A percentile compares a stretch with the other conserved stretches of the same genome.
These are phyloP conservation scores for Daedalea quercina DNA, from an alignment of 768 basidiomycete genomes.

Conservation along the genomic window DNA sequence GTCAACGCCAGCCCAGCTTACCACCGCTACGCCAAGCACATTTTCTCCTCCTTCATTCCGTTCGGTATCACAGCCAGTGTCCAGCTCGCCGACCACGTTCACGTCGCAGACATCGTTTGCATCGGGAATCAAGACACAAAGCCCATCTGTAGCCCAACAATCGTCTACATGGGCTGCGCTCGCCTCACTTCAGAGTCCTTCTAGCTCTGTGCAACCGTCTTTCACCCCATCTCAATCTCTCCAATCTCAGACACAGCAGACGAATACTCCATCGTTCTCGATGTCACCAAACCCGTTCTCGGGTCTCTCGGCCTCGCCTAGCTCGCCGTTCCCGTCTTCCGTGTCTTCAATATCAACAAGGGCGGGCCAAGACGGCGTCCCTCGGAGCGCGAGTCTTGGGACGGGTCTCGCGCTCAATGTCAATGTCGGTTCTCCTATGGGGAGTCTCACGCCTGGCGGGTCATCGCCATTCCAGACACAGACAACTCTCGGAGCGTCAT, in stretches of 20 bases:
- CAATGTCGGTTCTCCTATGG: neutral
- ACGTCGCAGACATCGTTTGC: neutral
- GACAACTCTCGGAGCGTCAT: no score
- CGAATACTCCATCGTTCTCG: conserved; percentile 5
- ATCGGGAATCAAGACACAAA: conserved; percentile 2
- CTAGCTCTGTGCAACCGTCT: conserved; percentile 15
- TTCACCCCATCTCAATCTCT: conserved; percentile 12
- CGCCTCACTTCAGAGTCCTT: conserved; percentile 15
- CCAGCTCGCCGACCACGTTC: neutral
- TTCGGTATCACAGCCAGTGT: conserved; percentile 31
- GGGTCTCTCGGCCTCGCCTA: conserved; percentile 15
- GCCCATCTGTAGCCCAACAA: conserved; percentile 2
- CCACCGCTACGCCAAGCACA: conserved; percentile 2
- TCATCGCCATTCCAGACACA: neutral
- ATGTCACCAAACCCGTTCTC: conserved; percentile 12
- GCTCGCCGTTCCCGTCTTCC: conserved; percentile 16
- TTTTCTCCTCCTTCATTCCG: conserved; percentile 16
- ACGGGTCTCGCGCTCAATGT: conserved; percentile 10
- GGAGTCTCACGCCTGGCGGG: neutral
- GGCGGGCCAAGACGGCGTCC: conserved; percentile 10
- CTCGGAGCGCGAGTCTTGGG: conserved; percentile 17
- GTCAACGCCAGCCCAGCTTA: conserved; percentile 11
- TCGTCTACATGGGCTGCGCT: conserved; percentile 19
- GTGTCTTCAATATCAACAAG: conserved; percentile 5
- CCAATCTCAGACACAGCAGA: conserved; percentile 11